Evolutionary conservation across 163 green algal genomes (phyloP).

Genomic region (Prototheca cutis): DNA sequence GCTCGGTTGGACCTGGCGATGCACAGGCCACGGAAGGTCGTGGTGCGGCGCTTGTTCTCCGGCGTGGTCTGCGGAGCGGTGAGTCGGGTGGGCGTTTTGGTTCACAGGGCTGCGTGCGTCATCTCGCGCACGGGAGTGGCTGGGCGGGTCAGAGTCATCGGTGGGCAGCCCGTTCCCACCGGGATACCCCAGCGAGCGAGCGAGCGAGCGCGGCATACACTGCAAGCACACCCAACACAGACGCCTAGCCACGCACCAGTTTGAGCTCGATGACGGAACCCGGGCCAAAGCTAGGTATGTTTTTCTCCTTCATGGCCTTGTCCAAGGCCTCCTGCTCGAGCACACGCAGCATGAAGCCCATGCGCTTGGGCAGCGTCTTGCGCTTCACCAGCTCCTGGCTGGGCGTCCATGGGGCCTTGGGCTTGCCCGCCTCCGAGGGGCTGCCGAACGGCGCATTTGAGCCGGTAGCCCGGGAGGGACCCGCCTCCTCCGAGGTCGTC

Average conservation of each 20-base stretch:
- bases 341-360: conserved; percentile 38
- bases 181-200: too few species aligned
- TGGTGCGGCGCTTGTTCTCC: conserved; percentile 51
- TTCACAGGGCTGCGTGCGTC: too few species aligned
- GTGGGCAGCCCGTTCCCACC: too few species aligned
- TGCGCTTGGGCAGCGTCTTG: conserved; percentile 39
- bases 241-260: conserved; percentile 18
- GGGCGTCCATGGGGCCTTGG: conserved; percentile 39
- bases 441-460: too few species aligned
- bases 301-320: conserved; percentile 2
- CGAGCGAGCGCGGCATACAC: too few species aligned
- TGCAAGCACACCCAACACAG: background rate
- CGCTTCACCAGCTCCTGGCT: conserved; percentile 38
- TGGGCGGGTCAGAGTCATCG: too few species aligned
- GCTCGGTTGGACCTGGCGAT: conserved; percentile 47
- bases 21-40: conserved; percentile 45
- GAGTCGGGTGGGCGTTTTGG: too few species aligned
- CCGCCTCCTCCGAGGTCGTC: too few species aligned
- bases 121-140: too few species aligned
- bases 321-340: conserved; percentile 42
- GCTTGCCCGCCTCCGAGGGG: too few species aligned
- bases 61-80: conserved; percentile 32
- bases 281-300: conserved; percentile 39
- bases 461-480: too few species aligned
- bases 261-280: conserved; percentile 49